These are phyloP conservation scores for Serpula lacrymans DNA, from an alignment of 768 basidiomycete genomes.

Conservation along the genomic window DNA sequence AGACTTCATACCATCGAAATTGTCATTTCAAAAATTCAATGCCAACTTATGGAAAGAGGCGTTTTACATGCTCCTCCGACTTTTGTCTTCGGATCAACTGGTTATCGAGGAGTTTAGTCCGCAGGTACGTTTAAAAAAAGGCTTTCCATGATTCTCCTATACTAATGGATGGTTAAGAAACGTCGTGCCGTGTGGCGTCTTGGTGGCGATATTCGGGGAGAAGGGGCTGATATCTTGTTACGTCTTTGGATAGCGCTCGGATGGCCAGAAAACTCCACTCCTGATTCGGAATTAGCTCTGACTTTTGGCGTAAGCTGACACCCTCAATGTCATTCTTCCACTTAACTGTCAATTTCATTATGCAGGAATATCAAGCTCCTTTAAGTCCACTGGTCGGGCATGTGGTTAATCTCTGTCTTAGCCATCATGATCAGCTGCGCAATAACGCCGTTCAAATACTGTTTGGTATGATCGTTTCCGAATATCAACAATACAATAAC, in stretches of 20 bases:
- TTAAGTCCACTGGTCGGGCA: constrained; percentile 84
- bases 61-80: constrained; percentile 76
- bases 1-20: constrained; percentile 73
- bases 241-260: constrained; percentile 85
- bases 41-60: constrained; percentile 75
- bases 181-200: constrained; percentile 93
- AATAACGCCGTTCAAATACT: constrained; percentile 90
- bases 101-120: constrained; percentile 94
- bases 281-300: constrained; percentile 44
- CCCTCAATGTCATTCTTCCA: too few species aligned
- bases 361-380: constrained; percentile 79
- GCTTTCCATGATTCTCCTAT: too few species aligned
- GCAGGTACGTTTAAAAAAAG: constrained; percentile 64
- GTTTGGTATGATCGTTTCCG: constrained; percentile 92
- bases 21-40: constrained; percentile 68
- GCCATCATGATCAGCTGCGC: constrained; percentile 90
- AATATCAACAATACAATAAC: constrained; percentile 79
- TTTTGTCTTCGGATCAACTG: constrained; percentile 86
- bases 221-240: constrained; percentile 78
- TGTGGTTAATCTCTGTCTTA: constrained; percentile 89
- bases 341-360: constrained; percentile 1
- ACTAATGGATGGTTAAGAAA: constrained; percentile 51
- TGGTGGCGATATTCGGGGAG: constrained; percentile 92
- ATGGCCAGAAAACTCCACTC: constrained; percentile 60
- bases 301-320: constrained; percentile 68